Evolutionary conservation across 441 rosid species (phyloP).

Genomic region (Oxalis stricta): DNA sequence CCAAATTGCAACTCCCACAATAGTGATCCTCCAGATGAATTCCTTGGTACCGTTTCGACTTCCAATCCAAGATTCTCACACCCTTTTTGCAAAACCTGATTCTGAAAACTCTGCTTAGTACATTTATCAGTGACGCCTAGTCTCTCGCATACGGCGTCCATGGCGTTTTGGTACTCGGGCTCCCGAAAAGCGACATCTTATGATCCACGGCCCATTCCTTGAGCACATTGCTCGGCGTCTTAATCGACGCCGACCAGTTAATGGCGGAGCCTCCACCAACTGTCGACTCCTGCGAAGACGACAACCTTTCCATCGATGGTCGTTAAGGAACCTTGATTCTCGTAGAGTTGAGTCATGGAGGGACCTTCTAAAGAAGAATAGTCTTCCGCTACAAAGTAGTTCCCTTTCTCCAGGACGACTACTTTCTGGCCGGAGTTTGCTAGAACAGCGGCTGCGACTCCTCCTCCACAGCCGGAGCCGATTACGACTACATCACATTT

Average conservation of each 20-base stretch:
- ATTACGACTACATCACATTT: slow-evolving; percentile 59
- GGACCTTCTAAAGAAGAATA: slow-evolving; percentile 62
- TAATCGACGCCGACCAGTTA: slow-evolving; percentile 71
- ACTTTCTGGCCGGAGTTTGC: slow-evolving; percentile 57
- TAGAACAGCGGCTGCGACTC: slow-evolving; percentile 63
- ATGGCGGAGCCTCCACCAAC: slow-evolving; percentile 75
- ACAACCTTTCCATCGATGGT: slow-evolving; percentile 29
- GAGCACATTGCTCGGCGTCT: slow-evolving; percentile 37
- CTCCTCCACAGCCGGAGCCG: slow-evolving; percentile 84
- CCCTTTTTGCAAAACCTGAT: slow-evolving; percentile 59
- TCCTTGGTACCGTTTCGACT: slow-evolving; percentile 33
- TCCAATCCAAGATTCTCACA: slow-evolving; percentile 50
- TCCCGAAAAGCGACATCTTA: slow-evolving; percentile 35
- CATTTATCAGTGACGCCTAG: slow-evolving; percentile 45
- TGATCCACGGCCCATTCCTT: slow-evolving; percentile 47
- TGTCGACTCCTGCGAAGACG: slow-evolving; percentile 56
- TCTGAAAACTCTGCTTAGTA: slow-evolving; percentile 42
- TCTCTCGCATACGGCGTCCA: slow-evolving; percentile 42
- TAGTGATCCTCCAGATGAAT: slow-evolving; percentile 46
- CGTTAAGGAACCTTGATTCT: slow-evolving; percentile 30
- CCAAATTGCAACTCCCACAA: slow-evolving; percentile 65
- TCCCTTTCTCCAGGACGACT: slow-evolving; percentile 62
- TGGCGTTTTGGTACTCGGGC: slow-evolving; percentile 39
- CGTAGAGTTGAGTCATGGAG: slow-evolving; percentile 38
- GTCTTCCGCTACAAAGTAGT: slow-evolving; percentile 40